Evolutionary conservation across 2,329 filamentous ascomycete genomes (phyloP).

Genomic region (Aspergillus arachidicola): DNA sequence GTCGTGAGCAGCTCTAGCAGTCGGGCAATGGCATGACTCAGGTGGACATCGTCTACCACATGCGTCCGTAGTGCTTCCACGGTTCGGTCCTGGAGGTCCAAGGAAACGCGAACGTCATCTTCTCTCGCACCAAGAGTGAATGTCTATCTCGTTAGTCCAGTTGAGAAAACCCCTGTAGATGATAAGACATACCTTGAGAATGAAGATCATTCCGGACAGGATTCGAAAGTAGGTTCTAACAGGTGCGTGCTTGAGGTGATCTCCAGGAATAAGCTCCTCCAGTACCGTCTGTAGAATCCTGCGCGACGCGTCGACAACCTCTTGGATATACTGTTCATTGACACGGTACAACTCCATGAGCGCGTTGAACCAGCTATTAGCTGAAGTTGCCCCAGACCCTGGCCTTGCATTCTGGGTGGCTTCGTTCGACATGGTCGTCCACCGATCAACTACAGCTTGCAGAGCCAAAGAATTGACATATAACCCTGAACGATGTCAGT

Average conservation of each 20-base stretch:
- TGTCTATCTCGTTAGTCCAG: conserved; percentile 43
- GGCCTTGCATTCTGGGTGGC: conserved; percentile 34
- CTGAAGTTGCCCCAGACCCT: conserved; percentile 30
- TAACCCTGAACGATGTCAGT: conserved; percentile 46
- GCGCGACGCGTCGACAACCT: conserved; percentile 64
- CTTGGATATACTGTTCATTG: conserved; percentile 63
- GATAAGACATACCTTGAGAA: conserved; percentile 55
- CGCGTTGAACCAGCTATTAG: conserved; percentile 39
- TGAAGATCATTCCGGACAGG: conserved; percentile 65
- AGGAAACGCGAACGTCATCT: conserved; percentile 61
- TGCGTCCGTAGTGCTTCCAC: conserved; percentile 61
- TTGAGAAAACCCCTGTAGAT: background rate
- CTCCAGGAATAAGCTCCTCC: conserved; percentile 59
- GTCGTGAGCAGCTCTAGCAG: conserved; percentile 61
- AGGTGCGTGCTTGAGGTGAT: conserved; percentile 63
- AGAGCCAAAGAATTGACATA: conserved; percentile 93
- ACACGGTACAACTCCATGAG: conserved; percentile 55
- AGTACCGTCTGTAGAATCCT: conserved; percentile 63
- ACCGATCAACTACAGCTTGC: conserved; percentile 92
- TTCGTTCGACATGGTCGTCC: conserved; percentile 67
- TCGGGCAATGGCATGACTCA: conserved; percentile 64
- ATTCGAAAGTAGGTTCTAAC: conserved; percentile 68
- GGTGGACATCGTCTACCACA: conserved; percentile 68
- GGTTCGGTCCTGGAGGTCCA: conserved; percentile 61
- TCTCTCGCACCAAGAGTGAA: conserved; percentile 66